A percentile compares a stretch with the other conserved stretches of the same genome.
phyloP scores from a whole-genome alignment of 768 basidiomycete genomes.

The Vishniacozyma victoriae region DNA sequence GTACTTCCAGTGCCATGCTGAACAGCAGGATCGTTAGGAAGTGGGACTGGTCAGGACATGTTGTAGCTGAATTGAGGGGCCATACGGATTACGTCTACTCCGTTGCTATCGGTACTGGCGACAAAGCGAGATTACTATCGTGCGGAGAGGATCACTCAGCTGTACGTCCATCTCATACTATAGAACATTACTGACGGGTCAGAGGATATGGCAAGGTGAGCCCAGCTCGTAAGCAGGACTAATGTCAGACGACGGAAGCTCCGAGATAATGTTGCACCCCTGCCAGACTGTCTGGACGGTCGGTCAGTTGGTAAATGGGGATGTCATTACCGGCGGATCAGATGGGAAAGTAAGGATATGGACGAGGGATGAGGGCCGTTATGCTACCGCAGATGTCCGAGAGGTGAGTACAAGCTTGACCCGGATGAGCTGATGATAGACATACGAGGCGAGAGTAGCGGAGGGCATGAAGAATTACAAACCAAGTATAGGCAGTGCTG shows the following conservation, averaged over 20 bases:
- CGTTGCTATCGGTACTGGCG: conserved; percentile 2
- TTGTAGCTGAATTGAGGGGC: conserved; percentile 14
- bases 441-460: too few species aligned
- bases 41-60: conserved; percentile 24
- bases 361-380: conserved; percentile 16
- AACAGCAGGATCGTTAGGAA: conserved; percentile 25
- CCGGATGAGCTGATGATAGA: background rate
- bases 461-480: conserved; percentile 16
- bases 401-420: conserved; percentile 12
- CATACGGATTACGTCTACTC: conserved; percentile 44
- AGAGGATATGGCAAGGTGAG: conserved; percentile 33
- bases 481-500: conserved; percentile 12
- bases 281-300: conserved; percentile 45
- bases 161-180: conserved; percentile 10
- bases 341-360: conserved; percentile 35
- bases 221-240: background rate
- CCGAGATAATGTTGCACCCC: conserved; percentile 30
- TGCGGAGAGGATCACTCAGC: conserved; percentile 44
- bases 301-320: conserved; percentile 34
- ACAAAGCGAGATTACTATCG: conserved; percentile 26
- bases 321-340: conserved; percentile 41
- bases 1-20: background rate
- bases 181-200: background rate
- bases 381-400: conserved; percentile 11
- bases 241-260: background rate